Evolutionary conservation across 139 green algal genomes (phyloP).

Genomic region (Pleodorina starrii): DNA sequence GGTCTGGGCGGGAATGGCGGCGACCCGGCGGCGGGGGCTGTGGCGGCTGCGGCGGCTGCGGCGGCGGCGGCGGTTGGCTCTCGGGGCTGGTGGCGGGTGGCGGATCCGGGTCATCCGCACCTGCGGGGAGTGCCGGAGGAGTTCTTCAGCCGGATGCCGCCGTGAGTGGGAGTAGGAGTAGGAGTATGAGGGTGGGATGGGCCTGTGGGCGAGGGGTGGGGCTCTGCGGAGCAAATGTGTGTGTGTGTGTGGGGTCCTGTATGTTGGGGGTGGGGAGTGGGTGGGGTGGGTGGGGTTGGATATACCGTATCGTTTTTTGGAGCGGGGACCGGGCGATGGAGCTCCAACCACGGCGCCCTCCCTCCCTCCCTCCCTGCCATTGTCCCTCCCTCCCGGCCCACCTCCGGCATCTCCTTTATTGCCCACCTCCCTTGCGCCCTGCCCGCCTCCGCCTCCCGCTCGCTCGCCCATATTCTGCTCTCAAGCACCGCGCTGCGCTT

Average conservation of each 20-base stretch:
- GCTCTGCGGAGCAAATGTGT: too few species aligned
- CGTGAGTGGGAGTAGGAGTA: constrained; percentile 38
- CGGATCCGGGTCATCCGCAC: constrained; percentile 13
- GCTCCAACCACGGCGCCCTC: background rate
- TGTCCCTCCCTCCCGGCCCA: background rate
- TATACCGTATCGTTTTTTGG: too few species aligned
- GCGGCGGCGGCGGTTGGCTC: background rate
- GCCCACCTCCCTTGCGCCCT: background rate
- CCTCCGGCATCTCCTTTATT: background rate
- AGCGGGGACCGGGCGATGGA: too few species aligned
- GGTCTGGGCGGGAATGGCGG: background rate
- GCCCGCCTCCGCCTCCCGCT: background rate
- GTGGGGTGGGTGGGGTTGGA: too few species aligned
- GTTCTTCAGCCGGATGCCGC: constrained; percentile 12
- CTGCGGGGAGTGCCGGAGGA: background rate
- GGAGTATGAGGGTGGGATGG: too few species aligned
- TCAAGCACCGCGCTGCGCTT: too few species aligned
- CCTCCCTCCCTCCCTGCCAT: background rate
- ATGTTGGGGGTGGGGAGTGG: too few species aligned
- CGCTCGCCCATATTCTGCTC: too few species aligned
- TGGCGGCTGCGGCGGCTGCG: background rate
- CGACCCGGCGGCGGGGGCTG: background rate
- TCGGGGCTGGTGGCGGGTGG: constrained; percentile 30
- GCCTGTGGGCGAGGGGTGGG: too few species aligned
- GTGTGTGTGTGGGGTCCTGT: too few species aligned